Evolutionary conservation across 2,329 filamentous ascomycete genomes (phyloP), one percentile per base, ranked within the genome.

Genomic region (Talaromyces albobiverticillius): DNA sequence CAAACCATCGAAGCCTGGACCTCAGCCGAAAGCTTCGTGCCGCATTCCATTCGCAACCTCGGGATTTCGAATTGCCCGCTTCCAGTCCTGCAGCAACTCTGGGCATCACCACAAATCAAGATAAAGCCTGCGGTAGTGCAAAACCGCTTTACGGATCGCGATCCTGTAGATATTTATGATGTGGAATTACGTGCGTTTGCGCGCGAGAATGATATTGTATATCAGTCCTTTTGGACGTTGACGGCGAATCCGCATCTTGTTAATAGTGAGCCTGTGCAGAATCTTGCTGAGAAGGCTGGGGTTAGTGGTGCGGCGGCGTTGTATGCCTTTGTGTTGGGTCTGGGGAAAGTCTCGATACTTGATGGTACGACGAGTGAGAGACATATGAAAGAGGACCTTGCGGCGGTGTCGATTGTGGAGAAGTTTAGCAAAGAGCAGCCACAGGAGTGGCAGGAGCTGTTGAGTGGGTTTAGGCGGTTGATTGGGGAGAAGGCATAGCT

Each of bases 121-220:
- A 64, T 83, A 60, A 81, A 79, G 59, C 83, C 82, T 0, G 76
- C 80, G 1, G 79, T 91, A 1, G 85, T 92, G 4, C 89, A 94
- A 71, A 93, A 94, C 64, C 81, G 87, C 1, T 90, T 94, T 70
- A n/a, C n/a, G n/a, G n/a, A n/a, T n/a, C n/a, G n/a, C n/a, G n/a
- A n/a, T n/a, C 82, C 86, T 64, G 69, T 73, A 1, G 70, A 73
- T 2, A 87, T 83, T 2, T 88, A 81, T 61, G 89, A 92, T 58
- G 71, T 74, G 0, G 71, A 74, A 0, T 68, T 92, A 14, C 80
- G 88, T 20, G 70, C 73, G 0, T 82, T 81, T 64, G 85, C 82
- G 62, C 66, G 64, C 4, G 71, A 79, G 34, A 71, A 80, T 11
- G 69, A 68, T 1, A 81, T 86, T 46, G 67, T 78, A 20, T 85